Base-by-base conservation (phyloP, 176 grass and related monocot species). In the Paspalum vaginatum region DNA sequence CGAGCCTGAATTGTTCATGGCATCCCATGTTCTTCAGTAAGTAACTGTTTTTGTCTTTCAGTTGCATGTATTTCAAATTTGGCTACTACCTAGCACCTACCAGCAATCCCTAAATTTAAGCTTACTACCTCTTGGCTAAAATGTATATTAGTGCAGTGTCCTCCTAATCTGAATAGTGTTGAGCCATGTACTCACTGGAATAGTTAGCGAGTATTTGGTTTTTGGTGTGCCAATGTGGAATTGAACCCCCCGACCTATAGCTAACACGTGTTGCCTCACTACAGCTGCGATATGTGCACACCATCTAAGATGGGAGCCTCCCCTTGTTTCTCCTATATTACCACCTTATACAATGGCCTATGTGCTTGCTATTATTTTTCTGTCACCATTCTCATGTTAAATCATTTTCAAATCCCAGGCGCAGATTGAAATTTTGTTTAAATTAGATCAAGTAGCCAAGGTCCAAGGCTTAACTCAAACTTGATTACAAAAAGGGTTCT, bases 11-110 rank as follows among this genome's bases (percentile, higher is more conserved):
- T 70, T 95, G 53, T 95, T 95, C 69, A 92, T 95, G 82, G 93
- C 89, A 16, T 95, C 89, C 46, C 93, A 95, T 81, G 87, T 95
- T 85, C 93, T 95, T 73, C 74, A 90, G 93, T 95, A 76, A 90
- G 89, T 89, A 57, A 26, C 32, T 75, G 18, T 18, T 32, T 51
- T 6, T 49, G 8, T 68, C 44, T 83, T 79, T 20, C 21, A 64
- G 2, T 67, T 75, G 17, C 5, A 18, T 63, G 5, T 7, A 62
- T 72, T 72, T 63, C 61, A 74, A 74, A 42, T 65, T n/a, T 72
- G 54, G 25, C 42, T 51, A n/a, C n/a, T n/a, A n/a, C n/a, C n/a
- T n/a, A n/a, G n/a, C n/a, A n/a, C n/a, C n/a, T n/a, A 39, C 24
- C 17, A 48, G 11, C 25, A 67, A 55, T 11, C 14, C 2, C 5